These are phyloP conservation scores for Hepatocystis sp. DNA, from an alignment of 169 alveolate species.

Conservation along the genomic window DNA sequence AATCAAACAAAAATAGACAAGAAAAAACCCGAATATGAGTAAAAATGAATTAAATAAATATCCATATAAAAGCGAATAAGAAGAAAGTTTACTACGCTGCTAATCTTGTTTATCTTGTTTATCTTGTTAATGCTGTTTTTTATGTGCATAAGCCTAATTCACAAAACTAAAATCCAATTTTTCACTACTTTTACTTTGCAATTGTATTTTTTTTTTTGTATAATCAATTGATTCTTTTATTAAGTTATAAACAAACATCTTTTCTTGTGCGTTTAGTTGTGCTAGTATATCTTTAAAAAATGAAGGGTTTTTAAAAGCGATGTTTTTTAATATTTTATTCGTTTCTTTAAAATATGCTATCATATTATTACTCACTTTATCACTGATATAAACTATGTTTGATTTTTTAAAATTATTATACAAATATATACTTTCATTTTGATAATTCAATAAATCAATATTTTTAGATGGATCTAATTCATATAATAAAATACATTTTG, in stretches of 20 bases:
- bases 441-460: neutral
- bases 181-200: conserved; percentile 9
- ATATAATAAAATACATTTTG: conserved; percentile 16
- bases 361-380: neutral
- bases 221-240: conserved; percentile 42
- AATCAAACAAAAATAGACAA: no score
- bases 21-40: no score
- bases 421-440: conserved; percentile 3
- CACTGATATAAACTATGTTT: neutral
- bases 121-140: no score
- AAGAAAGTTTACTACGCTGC: no score
- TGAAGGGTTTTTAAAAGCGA: conserved; percentile 60
- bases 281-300: conserved; percentile 40
- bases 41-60: neutral
- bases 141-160: conserved; percentile 13
- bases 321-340: conserved; percentile 46
- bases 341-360: conserved; percentile 56
- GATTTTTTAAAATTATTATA: conserved; percentile 1
- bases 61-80: neutral
- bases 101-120: no score
- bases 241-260: conserved; percentile 45
- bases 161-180: conserved; percentile 60
- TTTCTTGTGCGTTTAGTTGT: conserved; percentile 29
- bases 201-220: conserved; percentile 11
- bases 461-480: neutral